Evolutionary conservation across 108 stramenopile genomes (phyloP).

Genomic region (Seminavis robusta): DNA sequence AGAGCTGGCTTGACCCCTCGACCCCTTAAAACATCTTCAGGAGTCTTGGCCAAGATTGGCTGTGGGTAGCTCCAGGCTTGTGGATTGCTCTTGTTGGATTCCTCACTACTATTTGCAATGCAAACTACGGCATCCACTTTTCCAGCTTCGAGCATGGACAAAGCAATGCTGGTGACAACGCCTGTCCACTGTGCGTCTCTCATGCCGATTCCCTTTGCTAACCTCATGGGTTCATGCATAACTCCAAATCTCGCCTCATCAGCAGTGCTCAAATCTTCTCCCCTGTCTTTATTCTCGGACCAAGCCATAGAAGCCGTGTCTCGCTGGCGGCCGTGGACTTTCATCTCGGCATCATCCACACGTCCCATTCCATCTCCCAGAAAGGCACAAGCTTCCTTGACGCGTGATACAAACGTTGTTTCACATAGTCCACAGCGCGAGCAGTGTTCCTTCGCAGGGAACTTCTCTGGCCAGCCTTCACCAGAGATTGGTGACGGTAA

Average conservation of each 20-base stretch:
- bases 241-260: conserved; percentile 81
- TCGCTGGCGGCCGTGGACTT: conserved; percentile 56
- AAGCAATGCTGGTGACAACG: conserved; percentile 65
- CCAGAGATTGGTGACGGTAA: conserved; percentile 56
- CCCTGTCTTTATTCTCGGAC: conserved; percentile 11
- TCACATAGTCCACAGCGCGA: conserved; percentile 80
- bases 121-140: conserved; percentile 79
- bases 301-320: conserved; percentile 35
- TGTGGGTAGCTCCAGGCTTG: conserved; percentile 47
- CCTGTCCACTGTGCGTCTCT: conserved; percentile 76
- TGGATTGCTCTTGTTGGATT: conserved; percentile 3
- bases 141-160: conserved; percentile 59
- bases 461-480: conserved; percentile 64
- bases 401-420: conserved; percentile 65
- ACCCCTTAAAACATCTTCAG: conserved; percentile 57
- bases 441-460: conserved; percentile 77
- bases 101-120: conserved; percentile 39
- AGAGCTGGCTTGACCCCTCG: conserved; percentile 78
- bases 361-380: conserved; percentile 58
- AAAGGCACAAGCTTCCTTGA: conserved; percentile 70
- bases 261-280: conserved; percentile 5
- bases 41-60: conserved; percentile 64
- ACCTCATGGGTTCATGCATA: conserved; percentile 49
- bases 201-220: conserved; percentile 53
- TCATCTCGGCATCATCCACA: conserved; percentile 53